Base-by-base conservation (phyloP, 2,329 filamentous ascomycete genomes). In the Cercospora sojina region DNA sequence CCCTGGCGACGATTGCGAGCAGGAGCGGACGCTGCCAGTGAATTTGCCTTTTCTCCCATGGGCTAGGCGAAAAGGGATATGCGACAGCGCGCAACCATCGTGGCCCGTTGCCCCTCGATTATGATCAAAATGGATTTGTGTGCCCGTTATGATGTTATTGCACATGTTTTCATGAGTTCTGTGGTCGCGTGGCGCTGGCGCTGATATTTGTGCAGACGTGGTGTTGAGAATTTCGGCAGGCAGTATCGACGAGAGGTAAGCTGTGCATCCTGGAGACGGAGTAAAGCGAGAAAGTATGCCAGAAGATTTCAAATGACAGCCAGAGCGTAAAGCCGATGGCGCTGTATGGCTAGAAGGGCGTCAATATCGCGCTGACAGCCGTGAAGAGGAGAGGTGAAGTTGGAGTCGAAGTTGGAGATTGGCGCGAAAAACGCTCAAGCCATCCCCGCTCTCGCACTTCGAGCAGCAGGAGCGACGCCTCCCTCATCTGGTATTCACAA, bases 381-480 rank as follows among this genome's bases (percentile, higher is more conserved):
- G 25, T 23, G 32, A 49, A 49, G 43, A 5, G 38, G 27, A 55
- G 59, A 66, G 49, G 27, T 65, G 63, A 65, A 57, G 63, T 65
- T 32, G 58, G 61, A 57, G 31, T 38, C 16, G 47, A 61, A 35
- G 59, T 61, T 43, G 27, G 53, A 27, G n/a, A 53, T 53, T 49
- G 29, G 27, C 41, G 41, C 59, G 41, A 25, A 61, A 62, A 47
- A 62, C 58, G 58, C 58, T 59, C 20, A 41, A 31, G 29, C 58
- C 41, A 12, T 31, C 58, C 58, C 57, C 57, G 57, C 57, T 59
- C 20, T 35, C 57, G 31, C 31, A 38, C 35, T 43, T 29, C 38
- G 9, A 29, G 12, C 35, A 27, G 38, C 35, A 60, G 38, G 58
- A 49, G 32, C 60, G 16, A 56, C 31, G 29, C 59, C 60, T 25